phyloP scores from a whole-genome alignment of 2,329 filamentous ascomycete genomes.

The Clarireedia hainanense region DNA sequence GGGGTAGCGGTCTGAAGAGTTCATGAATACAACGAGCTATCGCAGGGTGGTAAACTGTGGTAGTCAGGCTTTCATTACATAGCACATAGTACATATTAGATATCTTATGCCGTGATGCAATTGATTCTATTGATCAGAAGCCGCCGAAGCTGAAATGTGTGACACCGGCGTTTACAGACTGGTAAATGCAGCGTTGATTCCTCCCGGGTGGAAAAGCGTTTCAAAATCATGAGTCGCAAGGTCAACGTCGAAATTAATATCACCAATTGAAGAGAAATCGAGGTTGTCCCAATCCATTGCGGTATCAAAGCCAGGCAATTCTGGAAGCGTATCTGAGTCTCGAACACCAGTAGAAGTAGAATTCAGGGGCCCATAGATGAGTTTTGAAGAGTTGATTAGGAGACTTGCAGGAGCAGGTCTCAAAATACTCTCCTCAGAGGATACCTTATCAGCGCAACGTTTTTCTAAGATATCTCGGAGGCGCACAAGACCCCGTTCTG shows the following conservation, averaged over 20 bases:
- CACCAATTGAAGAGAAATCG: slow-evolving; percentile 2
- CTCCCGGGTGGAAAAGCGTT: background rate
- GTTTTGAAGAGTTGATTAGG: background rate
- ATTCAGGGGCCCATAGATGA: background rate
- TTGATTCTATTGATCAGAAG: too few relatives aligned
- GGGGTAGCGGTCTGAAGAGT: too few relatives aligned
- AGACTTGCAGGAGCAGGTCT: background rate
- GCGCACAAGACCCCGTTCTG: slow-evolving; percentile 16
- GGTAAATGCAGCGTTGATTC: too few relatives aligned
- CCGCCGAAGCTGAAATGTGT: too few relatives aligned
- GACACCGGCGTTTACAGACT: too few relatives aligned
- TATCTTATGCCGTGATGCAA: too few relatives aligned
- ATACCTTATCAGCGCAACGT: background rate
- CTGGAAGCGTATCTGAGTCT: background rate
- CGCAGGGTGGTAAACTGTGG: too few relatives aligned
- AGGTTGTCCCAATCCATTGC: slow-evolving; percentile 4
- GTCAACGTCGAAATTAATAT: slow-evolving; percentile 13
- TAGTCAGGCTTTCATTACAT: too few relatives aligned
- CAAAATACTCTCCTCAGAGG: background rate
- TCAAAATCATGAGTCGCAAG: slow-evolving; percentile 1
- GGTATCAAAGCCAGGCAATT: background rate
- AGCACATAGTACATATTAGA: too few relatives aligned
- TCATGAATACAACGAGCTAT: too few relatives aligned
- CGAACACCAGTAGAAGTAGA: background rate
- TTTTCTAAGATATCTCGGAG: slow-evolving; percentile 8